Percentiles rank a stretch among this genome's conserved stretches.
phyloP scores from a whole-genome alignment of 1,139 yeast genomes.

The Nakaseomyces sp. region DNA sequence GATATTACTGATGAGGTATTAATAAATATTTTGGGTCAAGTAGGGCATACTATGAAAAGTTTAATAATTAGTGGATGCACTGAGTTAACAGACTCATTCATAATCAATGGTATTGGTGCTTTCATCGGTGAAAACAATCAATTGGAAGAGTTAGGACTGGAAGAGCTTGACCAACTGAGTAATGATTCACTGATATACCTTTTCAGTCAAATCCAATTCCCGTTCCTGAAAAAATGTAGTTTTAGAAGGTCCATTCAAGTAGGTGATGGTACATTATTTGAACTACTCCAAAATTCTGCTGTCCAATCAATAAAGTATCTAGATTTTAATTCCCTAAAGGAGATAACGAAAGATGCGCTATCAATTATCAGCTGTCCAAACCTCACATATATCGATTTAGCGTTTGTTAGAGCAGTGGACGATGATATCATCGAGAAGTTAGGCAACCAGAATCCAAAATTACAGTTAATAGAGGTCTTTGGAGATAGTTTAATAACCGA shows the following conservation, averaged over 20 bases:
- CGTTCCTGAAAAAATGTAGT: conserved; percentile 53
- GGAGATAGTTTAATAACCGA: conserved; percentile 66
- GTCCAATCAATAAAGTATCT: conserved; percentile 57
- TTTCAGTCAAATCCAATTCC: conserved; percentile 41
- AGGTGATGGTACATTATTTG: conserved; percentile 52
- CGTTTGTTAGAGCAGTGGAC: conserved; percentile 69
- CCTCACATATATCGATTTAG: conserved; percentile 57
- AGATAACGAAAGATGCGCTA: conserved; percentile 46
- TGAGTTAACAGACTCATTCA: conserved; percentile 54
- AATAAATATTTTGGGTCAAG: conserved; percentile 50
- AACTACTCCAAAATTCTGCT: conserved; percentile 52
- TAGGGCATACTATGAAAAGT: conserved; percentile 52
- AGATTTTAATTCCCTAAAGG: conserved; percentile 59
- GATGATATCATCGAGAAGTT: conserved; percentile 50
- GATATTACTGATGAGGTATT: conserved; percentile 64
- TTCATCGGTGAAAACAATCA: conserved; percentile 28
- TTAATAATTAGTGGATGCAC: conserved; percentile 67
- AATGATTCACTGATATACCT: conserved; percentile 54
- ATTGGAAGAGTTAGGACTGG: conserved; percentile 20
- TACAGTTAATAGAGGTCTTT: conserved; percentile 64
- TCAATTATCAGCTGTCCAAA: conserved; percentile 45
- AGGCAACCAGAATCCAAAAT: conserved; percentile 48
- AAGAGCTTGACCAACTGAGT: conserved; percentile 50
- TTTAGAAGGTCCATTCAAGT: conserved; percentile 58
- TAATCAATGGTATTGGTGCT: conserved; percentile 50